Evolutionary conservation across 345 rosid species (phyloP).

Genomic region (Eucalyptus guilfoylei): DNA sequence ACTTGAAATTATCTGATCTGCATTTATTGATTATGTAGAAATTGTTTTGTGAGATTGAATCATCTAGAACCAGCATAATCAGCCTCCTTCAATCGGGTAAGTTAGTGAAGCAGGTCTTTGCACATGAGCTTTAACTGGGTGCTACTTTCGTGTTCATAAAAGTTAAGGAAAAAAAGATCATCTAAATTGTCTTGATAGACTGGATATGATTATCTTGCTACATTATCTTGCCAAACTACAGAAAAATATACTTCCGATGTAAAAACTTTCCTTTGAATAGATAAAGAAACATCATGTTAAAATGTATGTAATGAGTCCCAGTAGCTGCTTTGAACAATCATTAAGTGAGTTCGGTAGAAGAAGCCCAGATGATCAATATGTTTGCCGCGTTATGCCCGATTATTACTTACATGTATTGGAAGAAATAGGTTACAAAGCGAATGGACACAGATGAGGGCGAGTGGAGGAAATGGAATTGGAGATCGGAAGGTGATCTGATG

Average conservation of each 20-base stretch:
- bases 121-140: too few species aligned
- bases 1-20: neutral
- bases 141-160: neutral
- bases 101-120: neutral
- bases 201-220: neutral
- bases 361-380: neutral
- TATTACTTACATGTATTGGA: neutral
- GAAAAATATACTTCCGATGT: neutral
- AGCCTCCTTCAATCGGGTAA: neutral
- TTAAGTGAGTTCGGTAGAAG: neutral
- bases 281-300: neutral
- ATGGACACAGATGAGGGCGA: constrained; percentile 5
- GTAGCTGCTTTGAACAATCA: neutral
- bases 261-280: neutral
- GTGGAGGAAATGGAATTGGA: constrained; percentile 6
- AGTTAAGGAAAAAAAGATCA: neutral
- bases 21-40: neutral
- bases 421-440: neutral
- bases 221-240: neutral
- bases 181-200: neutral
- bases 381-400: neutral
- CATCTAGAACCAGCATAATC: neutral
- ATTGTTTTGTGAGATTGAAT: neutral
- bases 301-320: neutral
- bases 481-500: constrained; percentile 1